Conservation (phyloP, 23 red algal species). For the Gracilaria vermiculophylla region DNA sequence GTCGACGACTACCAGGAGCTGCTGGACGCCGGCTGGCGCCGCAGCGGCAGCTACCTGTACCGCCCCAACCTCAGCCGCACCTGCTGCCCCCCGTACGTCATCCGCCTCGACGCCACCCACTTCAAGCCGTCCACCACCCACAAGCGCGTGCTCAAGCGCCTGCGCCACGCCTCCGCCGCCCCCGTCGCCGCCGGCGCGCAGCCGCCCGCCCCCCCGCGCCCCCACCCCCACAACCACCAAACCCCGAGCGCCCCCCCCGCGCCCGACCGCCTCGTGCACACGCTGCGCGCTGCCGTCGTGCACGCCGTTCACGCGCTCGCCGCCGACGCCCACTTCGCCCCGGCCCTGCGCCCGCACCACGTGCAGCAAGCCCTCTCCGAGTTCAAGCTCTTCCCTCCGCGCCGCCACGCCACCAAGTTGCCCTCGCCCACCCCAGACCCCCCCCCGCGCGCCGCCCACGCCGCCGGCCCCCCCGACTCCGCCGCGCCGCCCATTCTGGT, state of each 20-base stretch:
- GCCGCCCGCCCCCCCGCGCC: too few species aligned
- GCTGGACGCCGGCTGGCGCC: conserved; percentile 83
- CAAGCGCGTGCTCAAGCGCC: conserved; percentile 47
- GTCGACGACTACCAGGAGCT: conserved; percentile 79
- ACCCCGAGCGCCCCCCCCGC: too few species aligned
- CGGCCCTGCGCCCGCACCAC: not conserved
- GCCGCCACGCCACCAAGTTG: not conserved
- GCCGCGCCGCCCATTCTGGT: not conserved
- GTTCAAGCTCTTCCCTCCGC: conserved; percentile 33
- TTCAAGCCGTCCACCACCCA: conserved; percentile 48
- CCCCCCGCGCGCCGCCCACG: not conserved
- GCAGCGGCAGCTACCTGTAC: conserved; percentile 84
- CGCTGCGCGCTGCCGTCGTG: not conserved
- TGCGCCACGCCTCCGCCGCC: conserved; percentile 5
- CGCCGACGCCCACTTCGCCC: not conserved
- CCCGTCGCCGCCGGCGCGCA: too few species aligned
- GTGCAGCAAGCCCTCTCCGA: conserved; percentile 1
- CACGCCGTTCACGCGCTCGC: not conserved
- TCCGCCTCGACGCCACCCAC: conserved; percentile 58
- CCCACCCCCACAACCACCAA: not conserved
- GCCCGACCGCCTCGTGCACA: not conserved
- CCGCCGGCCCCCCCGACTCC: not conserved
- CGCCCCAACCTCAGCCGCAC: conserved; percentile 60
- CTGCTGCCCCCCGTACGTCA: conserved; percentile 88
- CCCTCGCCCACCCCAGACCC: not conserved